Base-by-base conservation (phyloP, 2,329 filamentous ascomycete genomes). In the Ascochyta koolunga region DNA sequence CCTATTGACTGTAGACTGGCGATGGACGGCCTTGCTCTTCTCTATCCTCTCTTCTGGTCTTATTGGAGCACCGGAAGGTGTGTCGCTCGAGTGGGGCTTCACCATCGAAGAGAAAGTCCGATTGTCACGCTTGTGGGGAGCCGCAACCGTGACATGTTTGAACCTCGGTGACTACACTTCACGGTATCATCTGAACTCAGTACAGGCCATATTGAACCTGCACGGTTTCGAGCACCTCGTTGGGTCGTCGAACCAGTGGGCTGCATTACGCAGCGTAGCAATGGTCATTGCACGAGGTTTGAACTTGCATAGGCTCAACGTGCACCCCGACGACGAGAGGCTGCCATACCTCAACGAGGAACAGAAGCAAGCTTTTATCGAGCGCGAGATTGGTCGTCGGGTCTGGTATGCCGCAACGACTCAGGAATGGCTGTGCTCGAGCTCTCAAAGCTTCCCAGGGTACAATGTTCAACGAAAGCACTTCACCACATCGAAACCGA, bases 191-290 rank as follows among this genome's bases (percentile, higher is more conserved):
- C 56, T 76, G 65, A 59, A 69, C 58, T 56, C 69, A 0, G 71
- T 81, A 3, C 76, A 82, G 59, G 75, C 80, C 4, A 79, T 83
- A 33, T 68, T 78, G 9, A 78, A 76, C 1, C 66, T 80, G 25
- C 80, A 80, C n/a, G 77, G 80, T 3, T 78, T 78, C 8, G 80
- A 79, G 8, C 80, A 83, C 62, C 66, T 80, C 15, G 71, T 82
- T 1, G 80, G 80, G 1, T 77, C 76, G 21, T 78, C 78, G 6
- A 80, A 80, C 56, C 77, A 77, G 36, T 79, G 80, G 54, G 76
- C 74, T 4, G 77, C 80, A 1, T 71, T 79, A 18, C 70, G 81
- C 8, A 77, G 76, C 2, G 74, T 78, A 1, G 79, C 77, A 2
- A 67, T 78, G 5, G 72, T 79, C 7, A 80, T 83, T 37, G 79